phyloP scores from a whole-genome alignment of 345 rosid genomes.

The Schrenkiella parvula region DNA sequence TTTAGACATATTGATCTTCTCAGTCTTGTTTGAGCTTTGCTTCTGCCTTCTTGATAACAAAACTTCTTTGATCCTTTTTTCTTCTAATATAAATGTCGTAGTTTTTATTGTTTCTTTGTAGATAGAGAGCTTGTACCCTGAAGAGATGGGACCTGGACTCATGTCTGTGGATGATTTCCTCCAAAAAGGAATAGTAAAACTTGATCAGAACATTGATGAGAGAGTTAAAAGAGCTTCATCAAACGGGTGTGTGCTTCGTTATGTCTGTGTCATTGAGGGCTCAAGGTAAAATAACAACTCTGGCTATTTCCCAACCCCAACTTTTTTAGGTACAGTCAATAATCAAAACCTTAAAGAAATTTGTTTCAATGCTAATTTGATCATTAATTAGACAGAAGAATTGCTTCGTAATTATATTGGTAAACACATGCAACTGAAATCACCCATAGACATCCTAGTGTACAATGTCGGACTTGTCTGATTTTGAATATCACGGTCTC shows the following conservation, averaged over 20 bases:
- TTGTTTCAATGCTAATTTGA: not conserved
- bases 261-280: slow-evolving; percentile 76
- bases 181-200: slow-evolving; percentile 47
- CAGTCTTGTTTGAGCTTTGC: not conserved
- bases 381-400: not conserved
- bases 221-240: slow-evolving; percentile 72
- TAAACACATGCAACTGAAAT: not conserved
- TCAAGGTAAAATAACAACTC: slow-evolving; percentile 47
- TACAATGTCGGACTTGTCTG: not conserved
- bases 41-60: not conserved
- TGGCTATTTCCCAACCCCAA: not conserved
- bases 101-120: slow-evolving; percentile 21
- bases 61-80: not conserved
- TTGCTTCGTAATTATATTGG: not conserved
- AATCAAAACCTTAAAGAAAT: not conserved
- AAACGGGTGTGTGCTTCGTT: slow-evolving; percentile 77
- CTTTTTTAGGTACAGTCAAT: not conserved
- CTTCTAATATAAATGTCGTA: not conserved
- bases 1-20: slow-evolving; percentile 1
- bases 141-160: slow-evolving; percentile 61
- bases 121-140: slow-evolving; percentile 88
- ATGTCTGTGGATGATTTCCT: slow-evolving; percentile 79
- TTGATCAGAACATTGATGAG: slow-evolving; percentile 58
- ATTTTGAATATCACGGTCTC: slow-evolving; percentile 9
- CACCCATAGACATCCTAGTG: not conserved